A percentile compares a stretch with the other conserved stretches of the same genome.
These are phyloP conservation scores for Aspergillus ellipticus DNA, from an alignment of 495 filamentous ascomycete species.

Conservation along the genomic window DNA sequence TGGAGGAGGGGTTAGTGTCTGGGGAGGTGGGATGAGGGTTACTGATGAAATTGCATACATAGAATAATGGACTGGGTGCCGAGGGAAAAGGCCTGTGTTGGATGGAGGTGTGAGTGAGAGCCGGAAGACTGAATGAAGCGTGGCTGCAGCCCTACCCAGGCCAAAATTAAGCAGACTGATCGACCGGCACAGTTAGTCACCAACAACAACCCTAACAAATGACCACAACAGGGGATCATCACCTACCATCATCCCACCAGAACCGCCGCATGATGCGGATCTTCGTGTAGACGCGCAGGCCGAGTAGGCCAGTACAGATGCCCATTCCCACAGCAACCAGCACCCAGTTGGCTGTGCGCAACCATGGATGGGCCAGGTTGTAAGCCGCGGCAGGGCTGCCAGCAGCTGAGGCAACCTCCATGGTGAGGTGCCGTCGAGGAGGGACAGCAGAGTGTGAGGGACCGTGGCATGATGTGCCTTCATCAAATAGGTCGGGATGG, in stretches of 20 bases:
- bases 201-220: background rate
- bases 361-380: background rate
- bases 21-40: background rate
- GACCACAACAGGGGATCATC: background rate
- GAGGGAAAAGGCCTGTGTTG: conserved; percentile 19
- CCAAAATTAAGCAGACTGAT: conserved; percentile 23
- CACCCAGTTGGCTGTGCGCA: background rate
- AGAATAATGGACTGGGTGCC: conserved; percentile 19
- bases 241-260: conserved; percentile 28
- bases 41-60: conserved; percentile 13
- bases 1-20: conserved; percentile 10
- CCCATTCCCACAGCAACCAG: background rate
- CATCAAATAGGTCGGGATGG: background rate
- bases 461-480: background rate
- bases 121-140: background rate
- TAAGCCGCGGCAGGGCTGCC: background rate
- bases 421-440: background rate
- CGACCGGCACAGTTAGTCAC: background rate
- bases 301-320: background rate
- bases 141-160: conserved; percentile 19
- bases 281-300: conserved; percentile 18
- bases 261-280: conserved; percentile 15
- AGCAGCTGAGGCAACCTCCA: background rate
- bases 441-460: too few species aligned
- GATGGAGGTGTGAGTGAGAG: background rate